These are phyloP conservation scores for Phytophthora podocarpi DNA, from an alignment of 352 stramenopile species.

Conservation along the genomic window DNA sequence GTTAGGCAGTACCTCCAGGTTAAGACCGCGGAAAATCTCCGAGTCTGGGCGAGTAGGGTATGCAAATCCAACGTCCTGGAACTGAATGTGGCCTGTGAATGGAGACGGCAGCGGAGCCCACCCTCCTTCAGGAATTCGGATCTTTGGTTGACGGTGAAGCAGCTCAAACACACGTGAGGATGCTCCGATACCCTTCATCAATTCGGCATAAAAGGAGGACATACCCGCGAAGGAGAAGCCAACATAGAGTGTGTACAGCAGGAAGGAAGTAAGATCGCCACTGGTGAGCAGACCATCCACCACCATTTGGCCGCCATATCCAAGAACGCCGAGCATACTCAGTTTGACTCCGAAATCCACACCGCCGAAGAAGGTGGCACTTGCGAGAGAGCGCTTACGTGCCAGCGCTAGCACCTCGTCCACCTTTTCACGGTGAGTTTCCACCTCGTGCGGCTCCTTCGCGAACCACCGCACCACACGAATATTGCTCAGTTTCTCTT, in stretches of 20 bases:
- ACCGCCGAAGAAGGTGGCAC: conserved; percentile 83
- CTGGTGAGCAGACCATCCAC: conserved; percentile 81
- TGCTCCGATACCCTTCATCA: conserved; percentile 91
- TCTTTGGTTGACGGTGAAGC: conserved; percentile 79
- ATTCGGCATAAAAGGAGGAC: conserved; percentile 92
- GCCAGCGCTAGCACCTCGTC: conserved; percentile 66
- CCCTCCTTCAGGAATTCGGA: conserved; percentile 43
- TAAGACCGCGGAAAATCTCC: conserved; percentile 54
- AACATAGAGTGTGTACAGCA: conserved; percentile 94
- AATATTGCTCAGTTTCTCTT: conserved; percentile 93
- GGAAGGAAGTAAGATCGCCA: conserved; percentile 93
- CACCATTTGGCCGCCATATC: conserved; percentile 93
- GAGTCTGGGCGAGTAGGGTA: conserved; percentile 70
- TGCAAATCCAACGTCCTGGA: conserved; percentile 85
- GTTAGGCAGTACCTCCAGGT: conserved; percentile 61
- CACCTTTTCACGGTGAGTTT: conserved; percentile 60
- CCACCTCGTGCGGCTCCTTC: conserved; percentile 76
- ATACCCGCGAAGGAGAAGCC: conserved; percentile 89
- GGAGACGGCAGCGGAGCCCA: conserved; percentile 37
- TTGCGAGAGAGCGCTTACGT: conserved; percentile 76
- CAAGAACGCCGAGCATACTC: conserved; percentile 89
- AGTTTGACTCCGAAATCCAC: conserved; percentile 89
- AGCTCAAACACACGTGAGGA: conserved; percentile 92
- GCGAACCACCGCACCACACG: conserved; percentile 93
- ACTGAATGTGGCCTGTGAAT: conserved; percentile 64